Evolutionary conservation across 495 filamentous ascomycete genomes (phyloP).

Genomic region (Talaromyces borbonicus): DNA sequence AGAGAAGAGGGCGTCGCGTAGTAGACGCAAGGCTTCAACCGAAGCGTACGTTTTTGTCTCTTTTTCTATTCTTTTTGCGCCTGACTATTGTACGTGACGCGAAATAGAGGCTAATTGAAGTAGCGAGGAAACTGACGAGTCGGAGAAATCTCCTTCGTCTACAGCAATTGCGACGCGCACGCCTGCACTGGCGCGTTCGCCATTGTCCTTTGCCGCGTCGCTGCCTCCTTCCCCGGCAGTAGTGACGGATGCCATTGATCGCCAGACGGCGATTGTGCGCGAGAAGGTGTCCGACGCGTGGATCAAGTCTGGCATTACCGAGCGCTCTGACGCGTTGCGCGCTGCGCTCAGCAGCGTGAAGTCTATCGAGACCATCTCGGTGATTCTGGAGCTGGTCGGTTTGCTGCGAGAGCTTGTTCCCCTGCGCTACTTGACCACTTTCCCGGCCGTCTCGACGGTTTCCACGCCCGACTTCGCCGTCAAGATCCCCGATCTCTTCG

Average conservation of each 20-base stretch:
- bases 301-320: slow-evolving; percentile 33
- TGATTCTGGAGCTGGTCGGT: slow-evolving; percentile 47
- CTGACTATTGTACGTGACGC: slow-evolving; percentile 1
- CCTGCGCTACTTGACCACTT: slow-evolving; percentile 56
- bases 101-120: too few relatives aligned
- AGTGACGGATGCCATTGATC: slow-evolving; percentile 75
- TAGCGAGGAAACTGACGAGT: slow-evolving; percentile 32
- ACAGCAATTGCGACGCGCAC: slow-evolving; percentile 44
- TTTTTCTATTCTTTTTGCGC: neutral
- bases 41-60: slow-evolving; percentile 30
- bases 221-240: slow-evolving; percentile 79
- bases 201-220: slow-evolving; percentile 21
- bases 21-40: slow-evolving; percentile 31
- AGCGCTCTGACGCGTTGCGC: slow-evolving; percentile 42
- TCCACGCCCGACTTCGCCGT: slow-evolving; percentile 38
- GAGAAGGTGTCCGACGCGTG: slow-evolving; percentile 34
- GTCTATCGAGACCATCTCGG: slow-evolving; percentile 54
- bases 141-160: slow-evolving; percentile 16
- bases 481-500: slow-evolving; percentile 70
- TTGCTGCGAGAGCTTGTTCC: slow-evolving; percentile 41
- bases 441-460: slow-evolving; percentile 47
- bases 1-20: slow-evolving; percentile 22
- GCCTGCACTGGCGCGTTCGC: slow-evolving; percentile 44
- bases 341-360: slow-evolving; percentile 55
- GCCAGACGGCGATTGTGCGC: slow-evolving; percentile 54